A percentile compares a stretch with the other conserved stretches of the same genome.
Evolutionary conservation across 2,329 filamentous ascomycete genomes (phyloP).

Genomic region (Kalmusia sp.): DNA sequence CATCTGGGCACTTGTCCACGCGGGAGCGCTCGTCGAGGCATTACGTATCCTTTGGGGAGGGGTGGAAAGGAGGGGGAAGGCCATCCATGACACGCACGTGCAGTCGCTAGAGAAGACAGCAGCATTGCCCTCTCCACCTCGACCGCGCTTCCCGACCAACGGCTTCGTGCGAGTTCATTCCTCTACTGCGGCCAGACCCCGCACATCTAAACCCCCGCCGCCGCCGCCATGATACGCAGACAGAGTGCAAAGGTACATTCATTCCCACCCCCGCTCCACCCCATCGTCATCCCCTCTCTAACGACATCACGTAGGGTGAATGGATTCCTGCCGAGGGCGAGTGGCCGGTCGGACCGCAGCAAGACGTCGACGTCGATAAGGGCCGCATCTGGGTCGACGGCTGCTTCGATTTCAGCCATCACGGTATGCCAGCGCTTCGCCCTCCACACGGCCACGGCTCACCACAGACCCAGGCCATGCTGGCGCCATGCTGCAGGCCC

Average conservation of each 20-base stretch:
- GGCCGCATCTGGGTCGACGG: conserved; percentile 97
- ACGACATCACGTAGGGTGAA: conserved; percentile 34
- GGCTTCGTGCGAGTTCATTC: too few relatives aligned
- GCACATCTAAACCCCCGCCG: too few relatives aligned
- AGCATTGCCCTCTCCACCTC: too few relatives aligned
- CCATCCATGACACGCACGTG: conserved; percentile 5
- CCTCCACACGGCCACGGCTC: conserved; percentile 1
- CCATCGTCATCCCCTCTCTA: conserved; percentile 8
- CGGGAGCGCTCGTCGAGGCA: too few relatives aligned
- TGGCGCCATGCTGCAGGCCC: conserved; percentile 94
- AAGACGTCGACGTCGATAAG: conserved; percentile 63
- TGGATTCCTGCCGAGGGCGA: conserved; percentile 60
- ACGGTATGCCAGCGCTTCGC: conserved; percentile 74
- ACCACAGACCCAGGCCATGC: conserved; percentile 73
- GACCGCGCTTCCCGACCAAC: too few relatives aligned
- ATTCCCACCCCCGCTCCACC: neutral
- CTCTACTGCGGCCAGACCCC: too few relatives aligned
- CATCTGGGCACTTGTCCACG: too few relatives aligned
- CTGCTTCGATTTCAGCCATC: conserved; percentile 99
- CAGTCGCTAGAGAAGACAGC: neutral
- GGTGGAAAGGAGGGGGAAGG: too few relatives aligned
- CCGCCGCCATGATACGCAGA: conserved; percentile 38
- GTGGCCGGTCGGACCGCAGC: conserved; percentile 71
- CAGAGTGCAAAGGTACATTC: conserved; percentile 44
- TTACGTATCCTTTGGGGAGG: neutral